Base-by-base conservation (phyloP, 768 basidiomycete genomes). In the Podaxis carcinomalis region DNA sequence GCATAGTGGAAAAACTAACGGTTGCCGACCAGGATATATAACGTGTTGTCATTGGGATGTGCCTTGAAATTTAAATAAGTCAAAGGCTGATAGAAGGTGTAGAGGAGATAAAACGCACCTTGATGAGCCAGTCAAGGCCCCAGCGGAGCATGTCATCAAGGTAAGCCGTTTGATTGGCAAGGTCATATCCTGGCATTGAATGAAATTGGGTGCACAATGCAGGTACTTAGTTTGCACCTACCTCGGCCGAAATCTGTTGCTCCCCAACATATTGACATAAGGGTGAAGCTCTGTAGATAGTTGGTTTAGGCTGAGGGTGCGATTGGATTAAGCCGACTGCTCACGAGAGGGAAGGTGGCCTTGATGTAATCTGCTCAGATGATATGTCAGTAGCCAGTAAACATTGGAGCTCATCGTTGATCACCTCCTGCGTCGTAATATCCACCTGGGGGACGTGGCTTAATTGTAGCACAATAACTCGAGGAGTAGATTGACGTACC, bases 381-480 rank as follows among this genome's bases (percentile, higher is more conserved):
- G 55, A 36, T 57, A 28, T 59, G 23, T 56, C 44, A 63, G 46
- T 37, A 5, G 11, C 19, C 35, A 11, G 42, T 21, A 6, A 56
- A 39, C 28, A 23, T n/a, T 6, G 4, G 51, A 14, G 19, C 57
- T 3, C 7, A n/a, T 39, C 10, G 13, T 14, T 16, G 47, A 77
- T 67, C 68, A 90, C 91, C 91, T 77, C 94, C 94, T 62, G 95
- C 93, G 78, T 96, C 95, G 69, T 92, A 95, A 70, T 89, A 96
- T 5, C 95, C 95, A 46, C 81, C 81, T 14, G 40, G 23, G 46
- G 4, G n/a, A 19, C 4, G 39, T 62, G 46, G 55, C 42, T 49
- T 19, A 16, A 35, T 56, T 25, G 58, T 57, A 10, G 11, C 36
- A 21, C 36, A 28, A 5, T 56, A 9, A 59, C 23, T 13, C 36